These are phyloP conservation scores for Alternaria sp. DNA, from an alignment of 2,329 filamentous ascomycete genomes.

Conservation along the genomic window DNA sequence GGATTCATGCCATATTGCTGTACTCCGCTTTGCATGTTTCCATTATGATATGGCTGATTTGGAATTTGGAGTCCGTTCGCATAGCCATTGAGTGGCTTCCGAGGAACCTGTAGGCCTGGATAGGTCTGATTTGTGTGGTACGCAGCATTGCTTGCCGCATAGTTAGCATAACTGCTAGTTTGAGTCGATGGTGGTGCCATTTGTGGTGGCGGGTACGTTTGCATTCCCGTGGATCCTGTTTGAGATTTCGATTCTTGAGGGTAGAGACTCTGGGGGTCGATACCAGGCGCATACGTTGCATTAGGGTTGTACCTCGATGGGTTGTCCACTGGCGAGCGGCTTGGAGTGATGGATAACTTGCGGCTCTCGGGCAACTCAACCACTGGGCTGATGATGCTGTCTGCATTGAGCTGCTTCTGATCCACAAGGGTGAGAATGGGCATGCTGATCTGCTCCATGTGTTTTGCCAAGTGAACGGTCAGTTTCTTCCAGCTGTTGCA, in stretches of 20 bases:
- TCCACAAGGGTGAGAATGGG: conserved; percentile 69
- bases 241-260: conserved; percentile 33
- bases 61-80: conserved; percentile 42
- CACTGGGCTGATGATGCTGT: conserved; percentile 51
- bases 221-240: conserved; percentile 41
- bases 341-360: conserved; percentile 42
- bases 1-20: conserved; percentile 42
- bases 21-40: conserved; percentile 33
- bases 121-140: conserved; percentile 45
- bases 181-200: conserved; percentile 35
- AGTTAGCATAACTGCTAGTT: conserved; percentile 33
- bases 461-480: conserved; percentile 90
- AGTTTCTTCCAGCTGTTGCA: conserved; percentile 92
- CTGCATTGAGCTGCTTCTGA: conserved; percentile 49
- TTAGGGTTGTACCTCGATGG: conserved; percentile 42
- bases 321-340: conserved; percentile 43
- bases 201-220: conserved; percentile 52
- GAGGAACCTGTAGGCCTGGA: conserved; percentile 43
- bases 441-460: conserved; percentile 91
- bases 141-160: conserved; percentile 25
- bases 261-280: conserved; percentile 42
- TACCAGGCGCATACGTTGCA: conserved; percentile 43
- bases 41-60: conserved; percentile 38
- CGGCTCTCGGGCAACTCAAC: conserved; percentile 48
- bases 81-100: conserved; percentile 42